Evolutionary conservation across 169 alveolate species (phyloP).

Genomic region (Ichthyophthirius multifiliis): DNA sequence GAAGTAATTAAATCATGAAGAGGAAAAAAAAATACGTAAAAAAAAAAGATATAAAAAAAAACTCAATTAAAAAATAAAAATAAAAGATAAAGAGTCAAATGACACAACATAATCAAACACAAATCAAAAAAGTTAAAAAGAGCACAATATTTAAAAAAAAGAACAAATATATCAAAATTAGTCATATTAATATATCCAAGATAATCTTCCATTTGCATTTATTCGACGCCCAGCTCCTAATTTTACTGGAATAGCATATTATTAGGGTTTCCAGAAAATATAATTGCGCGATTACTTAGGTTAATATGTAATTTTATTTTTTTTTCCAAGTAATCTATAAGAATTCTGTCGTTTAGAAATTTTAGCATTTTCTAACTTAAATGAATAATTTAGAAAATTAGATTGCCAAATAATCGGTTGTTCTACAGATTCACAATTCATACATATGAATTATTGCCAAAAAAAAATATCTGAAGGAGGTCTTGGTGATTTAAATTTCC

Average conservation of each 20-base stretch:
- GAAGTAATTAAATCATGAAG: no score
- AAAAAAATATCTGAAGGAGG: conserved; percentile 96
- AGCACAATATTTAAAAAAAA: no score
- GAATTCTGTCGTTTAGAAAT: conserved; percentile 99
- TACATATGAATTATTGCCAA: conserved; percentile 96
- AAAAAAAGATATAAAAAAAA: no score
- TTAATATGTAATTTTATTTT: conserved; percentile 95
- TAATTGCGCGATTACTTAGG: conserved; percentile 93
- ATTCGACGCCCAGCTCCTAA: conserved; percentile 60
- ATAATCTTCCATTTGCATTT: neutral
- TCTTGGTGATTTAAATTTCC: conserved; percentile 93
- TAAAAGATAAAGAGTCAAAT: no score
- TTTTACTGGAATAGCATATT: conserved; percentile 62
- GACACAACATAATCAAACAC: no score
- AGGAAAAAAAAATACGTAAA: no score
- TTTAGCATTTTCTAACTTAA: conserved; percentile 92
- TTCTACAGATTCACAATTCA: conserved; percentile 95
- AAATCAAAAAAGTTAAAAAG: no score
- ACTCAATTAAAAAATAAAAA: no score
- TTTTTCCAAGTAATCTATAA: conserved; percentile 99
- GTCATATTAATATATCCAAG: no score
- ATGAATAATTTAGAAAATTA: conserved; percentile 91
- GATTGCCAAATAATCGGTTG: conserved; percentile 92
- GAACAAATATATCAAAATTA: no score
- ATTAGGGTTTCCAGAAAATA: conserved; percentile 62